Percentiles rank a stretch among this genome's conserved stretches.
Evolutionary conservation across 169 alveolate species (phyloP).

Genomic region (Plasmodium knowlesi): DNA sequence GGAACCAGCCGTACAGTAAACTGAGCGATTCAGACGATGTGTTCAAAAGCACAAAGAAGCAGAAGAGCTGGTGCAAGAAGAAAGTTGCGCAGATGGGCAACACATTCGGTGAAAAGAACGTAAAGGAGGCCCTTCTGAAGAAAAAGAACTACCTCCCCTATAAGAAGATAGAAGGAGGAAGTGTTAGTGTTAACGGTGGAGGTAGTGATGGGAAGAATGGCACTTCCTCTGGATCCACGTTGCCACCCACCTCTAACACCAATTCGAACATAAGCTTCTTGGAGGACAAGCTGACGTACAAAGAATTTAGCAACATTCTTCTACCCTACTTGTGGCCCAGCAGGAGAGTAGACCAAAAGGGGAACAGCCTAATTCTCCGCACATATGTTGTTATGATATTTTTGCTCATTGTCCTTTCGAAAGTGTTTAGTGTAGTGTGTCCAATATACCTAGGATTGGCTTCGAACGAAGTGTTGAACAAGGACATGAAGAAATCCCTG

Average conservation of each 20-base stretch:
- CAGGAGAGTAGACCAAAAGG: slow-evolving; percentile 61
- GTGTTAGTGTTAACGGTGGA: background rate
- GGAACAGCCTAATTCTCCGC: slow-evolving; percentile 61
- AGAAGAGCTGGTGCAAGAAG: background rate
- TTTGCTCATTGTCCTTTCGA: slow-evolving; percentile 62
- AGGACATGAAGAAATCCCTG: background rate
- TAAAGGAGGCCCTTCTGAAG: background rate
- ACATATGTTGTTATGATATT: slow-evolving; percentile 35
- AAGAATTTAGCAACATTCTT: slow-evolving; percentile 21
- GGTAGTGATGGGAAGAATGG: background rate
- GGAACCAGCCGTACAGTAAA: background rate
- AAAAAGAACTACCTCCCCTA: background rate
- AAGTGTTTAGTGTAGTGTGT: slow-evolving; percentile 62
- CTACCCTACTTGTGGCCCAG: slow-evolving; percentile 69
- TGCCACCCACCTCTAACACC: background rate
- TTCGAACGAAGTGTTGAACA: slow-evolving; percentile 63
- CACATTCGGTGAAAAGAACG: background rate
- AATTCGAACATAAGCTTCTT: background rate
- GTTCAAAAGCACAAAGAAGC: background rate
- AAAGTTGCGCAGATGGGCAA: background rate
- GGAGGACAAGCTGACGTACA: slow-evolving; percentile 42
- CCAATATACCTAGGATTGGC: slow-evolving; percentile 75
- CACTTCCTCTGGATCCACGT: too few relatives aligned
- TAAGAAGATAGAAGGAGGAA: background rate
- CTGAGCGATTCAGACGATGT: slow-evolving; percentile 25